Conservation (phyloP, 2,329 filamentous ascomycete genomes). For the Fusarium cicatricum region DNA sequence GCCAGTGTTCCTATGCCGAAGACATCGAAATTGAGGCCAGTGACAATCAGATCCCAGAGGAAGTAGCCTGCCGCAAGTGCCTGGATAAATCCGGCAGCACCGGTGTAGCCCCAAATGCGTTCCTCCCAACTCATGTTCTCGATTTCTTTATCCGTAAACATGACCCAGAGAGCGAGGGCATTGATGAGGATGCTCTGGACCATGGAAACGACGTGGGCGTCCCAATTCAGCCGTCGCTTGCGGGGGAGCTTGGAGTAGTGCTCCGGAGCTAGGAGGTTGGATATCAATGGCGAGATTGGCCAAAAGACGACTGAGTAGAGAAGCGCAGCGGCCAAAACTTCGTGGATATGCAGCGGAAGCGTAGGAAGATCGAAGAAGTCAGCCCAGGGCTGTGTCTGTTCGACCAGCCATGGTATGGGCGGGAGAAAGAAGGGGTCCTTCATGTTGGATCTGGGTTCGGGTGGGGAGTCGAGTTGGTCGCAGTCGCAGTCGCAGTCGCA, state of each 20-base stretch:
- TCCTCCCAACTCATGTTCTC: constrained; percentile 70
- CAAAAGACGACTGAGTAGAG: constrained; percentile 75
- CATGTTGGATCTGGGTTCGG: constrained; percentile 57
- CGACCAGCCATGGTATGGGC: constrained; percentile 64
- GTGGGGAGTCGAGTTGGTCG: background rate
- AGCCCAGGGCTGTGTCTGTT: constrained; percentile 69
- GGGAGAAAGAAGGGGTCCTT: constrained; percentile 75
- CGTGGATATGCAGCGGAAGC: constrained; percentile 79
- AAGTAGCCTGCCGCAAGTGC: constrained; percentile 84
- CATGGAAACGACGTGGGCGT: constrained; percentile 86
- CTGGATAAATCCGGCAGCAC: constrained; percentile 75
- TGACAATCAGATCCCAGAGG: constrained; percentile 81
- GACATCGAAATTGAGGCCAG: constrained; percentile 70
- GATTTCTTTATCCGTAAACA: constrained; percentile 73
- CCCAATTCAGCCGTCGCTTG: constrained; percentile 78
- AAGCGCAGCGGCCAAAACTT: constrained; percentile 71
- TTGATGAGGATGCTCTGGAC: constrained; percentile 80
- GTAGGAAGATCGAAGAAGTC: constrained; percentile 68
- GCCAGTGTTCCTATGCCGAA: constrained; percentile 81
- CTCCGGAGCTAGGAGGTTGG: constrained; percentile 66
- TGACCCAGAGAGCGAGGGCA: constrained; percentile 75
- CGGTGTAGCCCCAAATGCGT: constrained; percentile 81
- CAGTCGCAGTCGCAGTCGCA: background rate
- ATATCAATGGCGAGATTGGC: constrained; percentile 73
- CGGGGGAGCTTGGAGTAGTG: constrained; percentile 71